Percentiles rank a stretch among this genome's conserved stretches.
phyloP scores from a whole-genome alignment of 257 asterid species.

The Primulina huaijiensis region DNA sequence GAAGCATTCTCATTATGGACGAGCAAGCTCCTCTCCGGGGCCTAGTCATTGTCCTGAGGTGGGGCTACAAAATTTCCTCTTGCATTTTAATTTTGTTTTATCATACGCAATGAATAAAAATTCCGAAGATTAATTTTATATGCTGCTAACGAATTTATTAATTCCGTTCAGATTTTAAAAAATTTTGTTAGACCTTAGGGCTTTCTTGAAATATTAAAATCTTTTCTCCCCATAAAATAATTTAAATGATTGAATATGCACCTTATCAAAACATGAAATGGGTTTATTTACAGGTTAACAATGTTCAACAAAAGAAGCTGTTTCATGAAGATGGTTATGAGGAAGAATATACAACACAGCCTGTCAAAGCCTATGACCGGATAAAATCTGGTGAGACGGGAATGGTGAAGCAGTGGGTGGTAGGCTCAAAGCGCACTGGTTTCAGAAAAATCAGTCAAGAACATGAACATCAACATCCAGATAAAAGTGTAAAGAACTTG shows the following conservation, averaged over 20 bases:
- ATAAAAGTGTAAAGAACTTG: constrained; percentile 28
- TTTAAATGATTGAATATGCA: neutral
- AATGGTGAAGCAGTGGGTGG: constrained; percentile 52
- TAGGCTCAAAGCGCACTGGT: constrained; percentile 65
- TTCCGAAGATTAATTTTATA: neutral
- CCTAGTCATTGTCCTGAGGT: constrained; percentile 39
- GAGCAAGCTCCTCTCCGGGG: constrained; percentile 32
- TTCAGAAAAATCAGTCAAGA: constrained; percentile 39
- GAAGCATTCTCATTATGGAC: constrained; percentile 39
- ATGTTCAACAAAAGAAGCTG: constrained; percentile 29
- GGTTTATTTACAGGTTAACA: constrained; percentile 38
- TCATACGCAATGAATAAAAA: no score
- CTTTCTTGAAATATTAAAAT: neutral
- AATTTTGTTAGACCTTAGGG: constrained; percentile 17
- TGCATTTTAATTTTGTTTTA: constrained; percentile 1
- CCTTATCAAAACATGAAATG: constrained; percentile 8
- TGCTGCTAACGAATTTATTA: neutral
- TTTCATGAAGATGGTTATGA: constrained; percentile 33
- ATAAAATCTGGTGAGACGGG: constrained; percentile 40
- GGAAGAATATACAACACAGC: constrained; percentile 32
- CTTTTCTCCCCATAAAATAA: neutral
- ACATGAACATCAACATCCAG: constrained; percentile 35
- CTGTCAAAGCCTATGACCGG: constrained; percentile 32
- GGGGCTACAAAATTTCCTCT: constrained; percentile 20
- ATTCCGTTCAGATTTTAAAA: neutral